These are phyloP conservation scores for Quercus gilva DNA, from an alignment of 306 rosid genomes.

Conservation along the genomic window DNA sequence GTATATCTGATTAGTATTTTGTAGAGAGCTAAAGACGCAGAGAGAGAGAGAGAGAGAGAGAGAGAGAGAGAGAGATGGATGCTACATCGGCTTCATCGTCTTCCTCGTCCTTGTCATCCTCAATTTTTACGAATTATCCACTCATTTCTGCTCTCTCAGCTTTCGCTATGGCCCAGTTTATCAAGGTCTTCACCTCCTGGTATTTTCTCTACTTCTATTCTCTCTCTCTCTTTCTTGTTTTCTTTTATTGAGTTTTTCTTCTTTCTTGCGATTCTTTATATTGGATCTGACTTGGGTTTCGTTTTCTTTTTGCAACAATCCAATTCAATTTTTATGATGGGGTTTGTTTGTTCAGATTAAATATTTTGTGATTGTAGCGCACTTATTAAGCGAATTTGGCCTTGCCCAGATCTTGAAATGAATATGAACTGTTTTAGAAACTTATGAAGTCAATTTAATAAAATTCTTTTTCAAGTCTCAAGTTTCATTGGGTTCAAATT, in stretches of 20 bases:
- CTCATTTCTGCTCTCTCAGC: conserved; percentile 64
- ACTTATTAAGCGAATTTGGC: no score
- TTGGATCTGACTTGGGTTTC: conserved; percentile 18
- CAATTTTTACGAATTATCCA: conserved; percentile 68
- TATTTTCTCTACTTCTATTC: conserved; percentile 8
- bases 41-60: neutral
- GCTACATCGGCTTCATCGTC: conserved; percentile 22
- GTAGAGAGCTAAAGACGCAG: neutral
- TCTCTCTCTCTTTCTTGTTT: neutral
- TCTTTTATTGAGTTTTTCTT: neutral
- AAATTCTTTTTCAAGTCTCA: neutral
- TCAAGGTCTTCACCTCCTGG: conserved; percentile 71
- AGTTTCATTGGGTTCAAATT: neutral
- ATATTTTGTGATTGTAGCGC: neutral
- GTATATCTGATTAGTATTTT: neutral
- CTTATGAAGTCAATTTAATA: neutral
- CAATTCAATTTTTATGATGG: neutral
- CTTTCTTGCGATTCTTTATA: neutral
- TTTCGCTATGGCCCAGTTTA: conserved; percentile 60
- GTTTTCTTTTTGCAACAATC: neutral
- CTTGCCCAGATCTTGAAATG: neutral
- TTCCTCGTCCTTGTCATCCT: conserved; percentile 33
- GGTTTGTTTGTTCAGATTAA: neutral
- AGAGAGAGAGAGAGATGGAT: conserved; percentile 19
- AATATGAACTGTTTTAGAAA: neutral